Evolutionary conservation across 495 filamentous ascomycete species (phyloP), one percentile per base, ranked within the genome.

Genomic region (Trichoderma orchidacearum): DNA sequence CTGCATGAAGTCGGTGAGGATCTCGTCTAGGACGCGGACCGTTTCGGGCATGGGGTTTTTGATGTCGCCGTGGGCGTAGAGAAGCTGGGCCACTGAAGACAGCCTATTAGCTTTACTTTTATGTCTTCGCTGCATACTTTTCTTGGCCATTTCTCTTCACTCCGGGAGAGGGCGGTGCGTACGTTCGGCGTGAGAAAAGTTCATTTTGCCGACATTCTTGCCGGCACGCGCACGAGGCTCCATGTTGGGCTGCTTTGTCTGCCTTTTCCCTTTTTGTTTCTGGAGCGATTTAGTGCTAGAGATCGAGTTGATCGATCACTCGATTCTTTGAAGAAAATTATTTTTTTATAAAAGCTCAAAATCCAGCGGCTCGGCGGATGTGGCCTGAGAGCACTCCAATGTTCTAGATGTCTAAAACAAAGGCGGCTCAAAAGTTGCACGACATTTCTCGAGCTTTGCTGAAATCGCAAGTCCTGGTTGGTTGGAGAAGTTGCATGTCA

Each of bases 1-100:
- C 57, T 93, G 82, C 56, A 90, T 80, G 70, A 88, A 92, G 68
- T 96, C 93, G 45, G 90, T 95, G 54, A 93, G 79, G 56, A 98
- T 90, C 69, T 96, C 92, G 68, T 97, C 93, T 15, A 97, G 84
- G 52, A 92, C 83, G 53, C 83, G 81, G 36, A 94, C 80, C 15
- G 91, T 96, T 62, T 88, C 82, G 8, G 85, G 83, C 21, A 97
- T 83, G 0, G 92, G 87, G 18, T 75, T 62, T 15, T 65, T 68
- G 56, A 78, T 73, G 66, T 96, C 93, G 58, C 93, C 93, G 68
- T 86, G 90, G 59, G 89, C 90, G 71, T 85, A 86, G 60, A 98
- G 88, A 50, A 94, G 83, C 30, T 84, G 76, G 51, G 81, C 75
- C 30, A 96, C 90, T 94, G 58, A 2, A 17, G 27, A 17, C 30